Percentiles rank a stretch among this genome's conserved stretches.
phyloP scores from a whole-genome alignment of 257 asterid genomes.

The Rehmannia glutinosa region DNA sequence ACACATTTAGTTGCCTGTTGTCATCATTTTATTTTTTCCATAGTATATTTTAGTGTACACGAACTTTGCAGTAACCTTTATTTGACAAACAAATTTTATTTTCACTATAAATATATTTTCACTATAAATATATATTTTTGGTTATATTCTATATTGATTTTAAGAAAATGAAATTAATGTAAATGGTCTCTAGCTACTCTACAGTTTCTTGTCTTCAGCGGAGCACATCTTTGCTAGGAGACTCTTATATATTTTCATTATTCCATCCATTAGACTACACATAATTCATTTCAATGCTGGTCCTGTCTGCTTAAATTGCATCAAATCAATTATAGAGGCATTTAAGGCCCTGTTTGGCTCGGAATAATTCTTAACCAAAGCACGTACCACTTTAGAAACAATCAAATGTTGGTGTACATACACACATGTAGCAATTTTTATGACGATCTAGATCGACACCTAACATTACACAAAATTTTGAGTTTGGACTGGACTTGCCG shows the following conservation, averaged over 20 bases:
- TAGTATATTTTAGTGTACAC: no score
- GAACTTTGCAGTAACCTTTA: no score
- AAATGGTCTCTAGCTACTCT: background rate
- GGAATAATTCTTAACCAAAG: background rate
- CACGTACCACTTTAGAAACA: background rate
- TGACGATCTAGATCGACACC: no score
- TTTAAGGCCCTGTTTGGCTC: background rate
- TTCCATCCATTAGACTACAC: background rate
- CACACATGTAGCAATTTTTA: background rate
- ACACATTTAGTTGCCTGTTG: no score
- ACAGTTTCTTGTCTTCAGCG: slow-evolving; percentile 5
- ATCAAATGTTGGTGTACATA: no score
- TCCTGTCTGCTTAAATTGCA: slow-evolving; percentile 12
- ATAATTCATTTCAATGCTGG: background rate
- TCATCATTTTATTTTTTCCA: no score
- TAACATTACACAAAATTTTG: no score
- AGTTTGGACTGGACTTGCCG: no score
- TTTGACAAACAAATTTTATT: no score
- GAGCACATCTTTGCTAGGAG: background rate
- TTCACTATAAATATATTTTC: no score
- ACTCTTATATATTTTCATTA: background rate
- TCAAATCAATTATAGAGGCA: background rate
- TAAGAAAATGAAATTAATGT: background rate
- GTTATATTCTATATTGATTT: background rate
- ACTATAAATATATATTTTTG: background rate